A percentile compares a stretch with the other conserved stretches of the same genome.
Conservation (phyloP, 1,139 yeast species). For the Zygosaccharomyces sapae region DNA sequence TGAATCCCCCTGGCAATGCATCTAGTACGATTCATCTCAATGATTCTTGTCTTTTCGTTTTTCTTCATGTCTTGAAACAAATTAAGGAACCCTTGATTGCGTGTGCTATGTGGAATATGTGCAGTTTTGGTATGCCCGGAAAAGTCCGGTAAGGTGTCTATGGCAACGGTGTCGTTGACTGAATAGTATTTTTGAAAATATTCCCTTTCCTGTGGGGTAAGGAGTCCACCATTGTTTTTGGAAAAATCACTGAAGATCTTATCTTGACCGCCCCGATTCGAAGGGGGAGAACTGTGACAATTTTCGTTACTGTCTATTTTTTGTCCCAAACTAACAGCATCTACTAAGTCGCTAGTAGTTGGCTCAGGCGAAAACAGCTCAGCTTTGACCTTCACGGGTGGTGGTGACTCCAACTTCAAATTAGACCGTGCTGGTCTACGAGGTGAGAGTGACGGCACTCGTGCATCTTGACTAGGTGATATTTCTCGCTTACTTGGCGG, state of each 20-base stretch:
- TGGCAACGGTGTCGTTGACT: constrained; percentile 21
- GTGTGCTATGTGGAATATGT: constrained; percentile 22
- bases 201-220: constrained; percentile 20
- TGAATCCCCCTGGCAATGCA: constrained; percentile 25
- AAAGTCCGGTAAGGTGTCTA: constrained; percentile 27
- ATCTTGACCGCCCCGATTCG: not conserved
- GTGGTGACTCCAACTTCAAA: not conserved
- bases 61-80: constrained; percentile 20
- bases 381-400: constrained; percentile 12
- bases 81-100: constrained; percentile 15
- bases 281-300: constrained; percentile 7
- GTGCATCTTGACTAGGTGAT: not conserved
- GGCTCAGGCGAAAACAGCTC: constrained; percentile 13
- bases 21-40: constrained; percentile 30
- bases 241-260: constrained; percentile 1
- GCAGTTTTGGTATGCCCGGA: constrained; percentile 8
- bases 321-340: constrained; percentile 11
- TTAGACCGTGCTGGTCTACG: not conserved
- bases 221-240: constrained; percentile 13
- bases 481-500: not conserved
- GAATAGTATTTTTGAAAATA: constrained; percentile 25
- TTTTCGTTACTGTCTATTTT: constrained; percentile 14
- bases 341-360: constrained; percentile 8
- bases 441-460: not conserved
- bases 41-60: constrained; percentile 18